These are phyloP conservation scores for Aspergillus sp. DNA, from an alignment of 2,329 filamentous ascomycete genomes.

Conservation along the genomic window DNA sequence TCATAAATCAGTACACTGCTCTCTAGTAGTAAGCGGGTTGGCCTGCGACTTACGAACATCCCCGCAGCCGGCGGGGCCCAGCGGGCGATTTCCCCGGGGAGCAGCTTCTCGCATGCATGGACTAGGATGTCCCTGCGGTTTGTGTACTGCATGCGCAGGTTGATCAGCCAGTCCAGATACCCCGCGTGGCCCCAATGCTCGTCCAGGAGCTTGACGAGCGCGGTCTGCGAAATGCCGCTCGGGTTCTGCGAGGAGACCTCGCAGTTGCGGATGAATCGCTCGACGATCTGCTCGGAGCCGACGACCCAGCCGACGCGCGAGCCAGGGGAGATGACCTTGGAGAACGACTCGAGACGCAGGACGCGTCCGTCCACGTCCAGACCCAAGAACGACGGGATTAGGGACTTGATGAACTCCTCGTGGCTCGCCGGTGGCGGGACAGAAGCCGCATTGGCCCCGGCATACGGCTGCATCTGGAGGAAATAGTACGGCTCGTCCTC, in stretches of 20 bases:
- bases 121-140: slow-evolving; percentile 66
- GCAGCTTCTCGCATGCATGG: slow-evolving; percentile 65
- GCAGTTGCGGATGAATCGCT: slow-evolving; percentile 70
- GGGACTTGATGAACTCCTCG: slow-evolving; percentile 61
- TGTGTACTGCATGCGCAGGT: slow-evolving; percentile 73
- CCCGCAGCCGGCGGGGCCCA: slow-evolving; percentile 76
- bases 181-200: slow-evolving; percentile 89
- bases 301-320: slow-evolving; percentile 82
- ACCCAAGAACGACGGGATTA: slow-evolving; percentile 67
- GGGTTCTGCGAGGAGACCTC: slow-evolving; percentile 82
- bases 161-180: slow-evolving; percentile 81
- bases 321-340: slow-evolving; percentile 79
- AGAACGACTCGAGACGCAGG: slow-evolving; percentile 84
- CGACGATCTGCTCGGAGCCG: slow-evolving; percentile 71
- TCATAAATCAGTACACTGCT: slow-evolving; percentile 1
- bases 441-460: slow-evolving; percentile 42
- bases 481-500: slow-evolving; percentile 96
- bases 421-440: slow-evolving; percentile 52
- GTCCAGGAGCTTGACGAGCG: slow-evolving; percentile 82
- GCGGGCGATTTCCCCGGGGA: slow-evolving; percentile 64
- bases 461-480: slow-evolving; percentile 71
- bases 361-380: slow-evolving; percentile 82
- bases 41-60: slow-evolving; percentile 75
- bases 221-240: slow-evolving; percentile 70
- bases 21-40: background rate